Evolutionary conservation across 1,139 yeast species (phyloP), one percentile per base, ranked within the genome.

Genomic region (Trichomonascaceae sp.): DNA sequence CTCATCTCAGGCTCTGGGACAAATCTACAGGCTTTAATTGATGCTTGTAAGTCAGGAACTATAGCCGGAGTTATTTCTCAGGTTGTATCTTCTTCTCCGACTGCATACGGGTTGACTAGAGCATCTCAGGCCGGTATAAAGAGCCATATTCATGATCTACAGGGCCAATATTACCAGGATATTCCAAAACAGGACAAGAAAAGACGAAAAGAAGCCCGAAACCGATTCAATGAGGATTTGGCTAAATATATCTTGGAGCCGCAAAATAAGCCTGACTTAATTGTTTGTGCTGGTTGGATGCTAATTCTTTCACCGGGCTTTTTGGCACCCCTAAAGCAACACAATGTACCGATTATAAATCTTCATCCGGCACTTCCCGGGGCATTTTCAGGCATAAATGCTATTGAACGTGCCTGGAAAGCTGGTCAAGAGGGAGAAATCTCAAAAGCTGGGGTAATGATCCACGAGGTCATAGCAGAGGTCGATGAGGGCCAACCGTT

Each of bases 281-380:
- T 93, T 49, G 97, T 93, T 7, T 93, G 99, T 73, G 99, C 99
- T 8, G 99, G 99, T 1, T 93, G 99, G 98, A 85, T 93, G 93
- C 79, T 93, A 55, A 93, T 93, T 57, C 76, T 93, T 60, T 86
- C 96, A 1, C 84, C 90, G 1, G 76, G 81, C 17, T 89, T 88
- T 58, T 75, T 93, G 59, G 74, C 75, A 49, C 91, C 93, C 1
- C 72, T 91, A 48, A 82, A 76, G 53, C 69, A 77, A 8, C 81
- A 79, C 2, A 76, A 79, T 0, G 79, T 90, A 36, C 86, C 90
- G 30, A 90, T 93, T 58, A 90, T 93, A 65, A 93, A 93, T 66
- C 74, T 93, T 57, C 99, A 93, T 68, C 99, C 99, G 2, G 98
- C 99, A 0, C 79, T 93, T 55, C 99, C 99, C 1, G 96, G 96